Evolutionary conservation across 306 rosid species (phyloP).

Genomic region (Malus orientalis): DNA sequence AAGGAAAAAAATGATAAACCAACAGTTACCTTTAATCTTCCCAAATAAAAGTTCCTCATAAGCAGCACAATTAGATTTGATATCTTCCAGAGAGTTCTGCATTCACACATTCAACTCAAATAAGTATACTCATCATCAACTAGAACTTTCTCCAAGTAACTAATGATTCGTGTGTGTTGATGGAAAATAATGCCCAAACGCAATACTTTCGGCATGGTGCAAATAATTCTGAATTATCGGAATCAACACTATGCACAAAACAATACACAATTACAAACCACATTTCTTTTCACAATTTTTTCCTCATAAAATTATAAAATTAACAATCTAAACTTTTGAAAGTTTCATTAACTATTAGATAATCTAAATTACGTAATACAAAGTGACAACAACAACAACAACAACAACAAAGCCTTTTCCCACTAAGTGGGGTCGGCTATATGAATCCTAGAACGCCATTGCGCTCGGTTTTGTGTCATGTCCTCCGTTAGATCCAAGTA

Average conservation of each 20-base stretch:
- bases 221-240: background rate
- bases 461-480: too few species aligned
- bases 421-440: too few species aligned
- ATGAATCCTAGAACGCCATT: too few species aligned
- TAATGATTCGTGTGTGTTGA: background rate
- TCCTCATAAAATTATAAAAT: background rate
- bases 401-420: too few species aligned
- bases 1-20: background rate
- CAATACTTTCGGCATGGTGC: background rate
- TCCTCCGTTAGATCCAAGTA: too few species aligned
- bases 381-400: too few species aligned
- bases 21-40: constrained; percentile 64
- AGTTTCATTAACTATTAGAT: background rate
- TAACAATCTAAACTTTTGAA: background rate
- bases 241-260: background rate
- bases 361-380: background rate
- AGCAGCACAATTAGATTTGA: constrained; percentile 50
- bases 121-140: background rate
- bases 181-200: background rate
- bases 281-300: background rate
- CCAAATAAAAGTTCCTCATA: constrained; percentile 55
- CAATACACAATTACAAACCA: background rate
- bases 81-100: constrained; percentile 54
- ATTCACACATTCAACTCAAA: constrained; percentile 12
- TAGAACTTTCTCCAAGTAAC: background rate